These are phyloP conservation scores for Monosporozyma yasuniensis DNA, from an alignment of 805 yeast species.

Conservation along the genomic window DNA sequence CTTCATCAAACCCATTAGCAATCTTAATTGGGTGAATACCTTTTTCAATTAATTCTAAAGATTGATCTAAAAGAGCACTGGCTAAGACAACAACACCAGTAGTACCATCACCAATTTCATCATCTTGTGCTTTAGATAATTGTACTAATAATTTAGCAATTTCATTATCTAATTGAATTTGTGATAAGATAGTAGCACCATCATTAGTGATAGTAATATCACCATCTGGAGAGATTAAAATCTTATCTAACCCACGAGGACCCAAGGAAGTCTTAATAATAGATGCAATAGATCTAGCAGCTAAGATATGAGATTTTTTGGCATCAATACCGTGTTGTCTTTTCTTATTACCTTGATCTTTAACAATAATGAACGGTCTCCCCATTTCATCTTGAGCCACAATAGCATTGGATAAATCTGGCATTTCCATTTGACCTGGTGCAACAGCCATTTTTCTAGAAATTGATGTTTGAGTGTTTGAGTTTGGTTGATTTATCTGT, in stretches of 20 bases:
- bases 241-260: constrained; percentile 97
- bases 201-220: constrained; percentile 97
- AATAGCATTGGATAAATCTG: constrained; percentile 95
- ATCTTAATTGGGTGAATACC: constrained; percentile 96
- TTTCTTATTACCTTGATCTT: constrained; percentile 63
- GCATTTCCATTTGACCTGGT: constrained; percentile 41
- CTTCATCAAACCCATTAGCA: constrained; percentile 96
- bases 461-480: not conserved
- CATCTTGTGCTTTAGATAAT: constrained; percentile 89
- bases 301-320: constrained; percentile 75
- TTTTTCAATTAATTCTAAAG: constrained; percentile 85
- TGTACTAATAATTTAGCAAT: constrained; percentile 94
- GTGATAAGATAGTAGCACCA: constrained; percentile 93
- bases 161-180: constrained; percentile 93
- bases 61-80: constrained; percentile 88
- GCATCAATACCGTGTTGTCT: constrained; percentile 76
- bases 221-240: constrained; percentile 90
- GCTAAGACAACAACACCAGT: constrained; percentile 98
- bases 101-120: constrained; percentile 98
- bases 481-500: not conserved
- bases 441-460: not conserved
- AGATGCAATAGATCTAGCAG: constrained; percentile 90
- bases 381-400: constrained; percentile 99
- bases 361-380: constrained; percentile 93
- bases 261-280: constrained; percentile 90